Evolutionary conservation across 2,329 filamentous ascomycete species (phyloP), one percentile per base, ranked within the genome.

Genomic region (Amphichorda felina): DNA sequence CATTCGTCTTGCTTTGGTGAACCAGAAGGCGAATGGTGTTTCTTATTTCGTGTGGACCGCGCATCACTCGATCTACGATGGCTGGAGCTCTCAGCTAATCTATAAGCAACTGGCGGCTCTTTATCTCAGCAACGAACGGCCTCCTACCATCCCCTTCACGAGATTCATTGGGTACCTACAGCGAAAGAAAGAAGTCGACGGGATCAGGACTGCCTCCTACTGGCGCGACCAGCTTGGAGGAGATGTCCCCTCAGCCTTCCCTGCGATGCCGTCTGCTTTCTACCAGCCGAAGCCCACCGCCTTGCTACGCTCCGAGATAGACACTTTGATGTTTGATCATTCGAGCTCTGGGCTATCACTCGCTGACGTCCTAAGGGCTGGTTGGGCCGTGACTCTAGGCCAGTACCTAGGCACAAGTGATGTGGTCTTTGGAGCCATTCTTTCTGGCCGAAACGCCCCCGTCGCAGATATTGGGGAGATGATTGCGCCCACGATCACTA

Each of bases 41-140:
- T 17, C 16, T n/a, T 42, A 31, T 14, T 39, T 45, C 9, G 37
- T 43, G 4, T 45, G 41, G 28, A 41, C 42, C 4, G 33, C 35
- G 4, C 45, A 47, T 22, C 45, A 47, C 28, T 35, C 43, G n/a
- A 14, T 42, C 4, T 47, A 47, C 15, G 45, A 47, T 35, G 44
- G 41, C 25, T 44, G 38, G 36, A 40, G 37, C 15, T 18, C 33
- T 10, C 24, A 37, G 19, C 19, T 37, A 15, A 32, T 37, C 30
- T 37, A 36, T 25, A 21, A 25, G 9, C 27, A 26, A 25, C 29
- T 36, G 27, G 34, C 34, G 21, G 34, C 34, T 30, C 34, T 31
- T 22, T 36, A 36, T 25, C 22, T 25, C 22, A 5, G 21, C 27
- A 26, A 26, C 13, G 27, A 36, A 18, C 17, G 26, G 18, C 34